Base-by-base conservation (phyloP, 805 yeast species). In the Starmerella khaoyaiensis region DNA sequence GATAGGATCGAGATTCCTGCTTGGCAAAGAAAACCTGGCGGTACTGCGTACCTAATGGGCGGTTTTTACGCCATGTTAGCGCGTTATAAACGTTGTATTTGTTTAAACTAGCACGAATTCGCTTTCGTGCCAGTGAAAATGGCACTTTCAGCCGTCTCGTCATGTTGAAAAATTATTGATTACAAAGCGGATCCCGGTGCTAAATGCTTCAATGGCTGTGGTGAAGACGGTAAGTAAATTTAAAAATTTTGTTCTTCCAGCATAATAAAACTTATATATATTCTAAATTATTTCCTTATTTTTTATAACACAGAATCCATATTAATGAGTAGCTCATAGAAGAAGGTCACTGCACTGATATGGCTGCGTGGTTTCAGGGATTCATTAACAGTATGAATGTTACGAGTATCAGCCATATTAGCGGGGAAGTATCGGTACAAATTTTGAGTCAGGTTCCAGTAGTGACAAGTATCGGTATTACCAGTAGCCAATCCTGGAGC, bases 1-100 rank as follows among this genome's bases (percentile, higher is more conserved):
- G 98, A 58, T 87, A 87, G 1, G 87, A 78, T 61, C 98, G 73
- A 6, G 96, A 77, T 55, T 86, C 95, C 55, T 74, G 78, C 59
- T 90, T 87, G 35, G 95, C 77, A 5, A 68, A 62, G 87, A 94
- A 90, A 61, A 84, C 83, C 59, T 87, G 94, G 60, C 82, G 94
- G 61, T 68, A 90, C 41, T 82, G 64, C n/a, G 93, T 73, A 61
- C 42, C 66, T 24, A 39, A 44, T 20, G 50, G 45, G 20, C 49
- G 52, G 41, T 41, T 45, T 67, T 32, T 73, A 67, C 58, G 78
- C 80, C 65, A 61, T 23, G 55, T 84, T 79, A 67, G 78, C 74
- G 51, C 84, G 54, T 90, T 90, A 72, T 82, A 90, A 57, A 90
- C 65, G 58, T 87, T 87, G 61, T 74, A 75, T 62, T 84, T 84